Conservation (phyloP, 2,329 filamentous ascomycete genomes). For the Aspergillus fumigatiaffinis region DNA sequence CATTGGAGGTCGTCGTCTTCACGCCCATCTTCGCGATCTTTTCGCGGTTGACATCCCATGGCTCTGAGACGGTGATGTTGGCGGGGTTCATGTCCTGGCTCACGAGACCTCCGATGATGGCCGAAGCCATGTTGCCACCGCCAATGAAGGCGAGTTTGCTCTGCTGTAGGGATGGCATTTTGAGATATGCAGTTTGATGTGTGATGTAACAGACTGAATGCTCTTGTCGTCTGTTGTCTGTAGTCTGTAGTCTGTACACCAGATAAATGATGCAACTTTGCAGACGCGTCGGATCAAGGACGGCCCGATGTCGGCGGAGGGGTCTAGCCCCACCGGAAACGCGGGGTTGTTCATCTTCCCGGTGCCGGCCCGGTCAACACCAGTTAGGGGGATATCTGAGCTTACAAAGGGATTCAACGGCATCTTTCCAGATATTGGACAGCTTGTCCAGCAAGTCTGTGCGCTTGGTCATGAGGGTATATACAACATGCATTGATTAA, state of each 20-base stretch:
- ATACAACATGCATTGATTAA: too few relatives aligned
- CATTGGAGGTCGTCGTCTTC: slow-evolving; percentile 28
- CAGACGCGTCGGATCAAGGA: not conserved
- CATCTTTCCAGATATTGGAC: too few relatives aligned
- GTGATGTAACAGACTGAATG: not conserved
- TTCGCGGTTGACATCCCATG: slow-evolving; percentile 33
- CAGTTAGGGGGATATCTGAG: too few relatives aligned
- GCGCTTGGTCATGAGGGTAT: too few relatives aligned
- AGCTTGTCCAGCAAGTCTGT: too few relatives aligned
- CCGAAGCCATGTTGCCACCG: slow-evolving; percentile 36
- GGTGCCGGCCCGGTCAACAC: too few relatives aligned
- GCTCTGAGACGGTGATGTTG: slow-evolving; percentile 34
- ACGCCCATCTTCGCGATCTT: slow-evolving; percentile 30
- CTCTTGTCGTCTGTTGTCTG: too few relatives aligned
- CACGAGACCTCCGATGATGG: slow-evolving; percentile 31
- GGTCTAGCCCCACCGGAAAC: not conserved
- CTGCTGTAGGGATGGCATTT: slow-evolving; percentile 27
- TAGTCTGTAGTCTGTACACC: too few relatives aligned
- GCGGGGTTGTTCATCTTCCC: too few relatives aligned
- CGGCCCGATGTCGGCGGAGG: not conserved
- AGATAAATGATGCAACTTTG: too few relatives aligned
- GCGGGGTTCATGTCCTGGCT: slow-evolving; percentile 24
- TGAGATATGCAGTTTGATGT: not conserved
- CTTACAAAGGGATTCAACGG: too few relatives aligned
- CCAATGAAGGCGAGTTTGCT: slow-evolving; percentile 35